Evolutionary conservation across 1,139 yeast species (phyloP).

Genomic region (Suhomyces ambrosiae): DNA sequence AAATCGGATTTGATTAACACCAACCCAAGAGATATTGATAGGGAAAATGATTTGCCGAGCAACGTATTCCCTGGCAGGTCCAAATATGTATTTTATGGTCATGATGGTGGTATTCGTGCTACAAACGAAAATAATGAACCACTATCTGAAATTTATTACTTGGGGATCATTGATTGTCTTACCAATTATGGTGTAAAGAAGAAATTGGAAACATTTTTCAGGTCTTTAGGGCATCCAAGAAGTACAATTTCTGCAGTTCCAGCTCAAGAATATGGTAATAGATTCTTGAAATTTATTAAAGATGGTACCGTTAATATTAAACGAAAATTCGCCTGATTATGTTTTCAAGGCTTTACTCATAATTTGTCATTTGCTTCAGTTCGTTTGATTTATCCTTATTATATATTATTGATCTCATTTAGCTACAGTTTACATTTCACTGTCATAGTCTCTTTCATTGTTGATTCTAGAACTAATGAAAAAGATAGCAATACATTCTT

Average conservation of each 20-base stretch:
- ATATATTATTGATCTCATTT: neutral
- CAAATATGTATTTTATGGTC: slow-evolving; percentile 66
- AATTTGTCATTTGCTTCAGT: slow-evolving; percentile 5
- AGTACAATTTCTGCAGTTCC: slow-evolving; percentile 86
- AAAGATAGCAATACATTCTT: slow-evolving; percentile 1
- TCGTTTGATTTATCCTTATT: slow-evolving; percentile 4
- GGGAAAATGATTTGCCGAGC: slow-evolving; percentile 45
- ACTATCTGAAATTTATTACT: slow-evolving; percentile 71
- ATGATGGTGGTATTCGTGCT: slow-evolving; percentile 85
- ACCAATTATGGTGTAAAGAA: slow-evolving; percentile 82
- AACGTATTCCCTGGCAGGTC: slow-evolving; percentile 53
- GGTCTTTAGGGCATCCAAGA: slow-evolving; percentile 70
- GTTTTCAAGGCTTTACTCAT: neutral
- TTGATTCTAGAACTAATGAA: slow-evolving; percentile 6
- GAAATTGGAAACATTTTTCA: slow-evolving; percentile 82
- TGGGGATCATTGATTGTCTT: slow-evolving; percentile 93
- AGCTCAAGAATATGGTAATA: slow-evolving; percentile 82
- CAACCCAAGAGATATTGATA: slow-evolving; percentile 48
- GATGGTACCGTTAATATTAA: slow-evolving; percentile 29
- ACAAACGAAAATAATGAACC: slow-evolving; percentile 68
- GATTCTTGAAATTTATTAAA: slow-evolving; percentile 75
- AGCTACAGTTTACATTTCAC: neutral
- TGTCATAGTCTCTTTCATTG: slow-evolving; percentile 2
- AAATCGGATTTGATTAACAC: slow-evolving; percentile 49
- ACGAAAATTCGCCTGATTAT: slow-evolving; percentile 7